Evolutionary conservation across 2,329 filamentous ascomycete species (phyloP), one percentile per base, ranked within the genome.

Genomic region (Penicillium italicum): DNA sequence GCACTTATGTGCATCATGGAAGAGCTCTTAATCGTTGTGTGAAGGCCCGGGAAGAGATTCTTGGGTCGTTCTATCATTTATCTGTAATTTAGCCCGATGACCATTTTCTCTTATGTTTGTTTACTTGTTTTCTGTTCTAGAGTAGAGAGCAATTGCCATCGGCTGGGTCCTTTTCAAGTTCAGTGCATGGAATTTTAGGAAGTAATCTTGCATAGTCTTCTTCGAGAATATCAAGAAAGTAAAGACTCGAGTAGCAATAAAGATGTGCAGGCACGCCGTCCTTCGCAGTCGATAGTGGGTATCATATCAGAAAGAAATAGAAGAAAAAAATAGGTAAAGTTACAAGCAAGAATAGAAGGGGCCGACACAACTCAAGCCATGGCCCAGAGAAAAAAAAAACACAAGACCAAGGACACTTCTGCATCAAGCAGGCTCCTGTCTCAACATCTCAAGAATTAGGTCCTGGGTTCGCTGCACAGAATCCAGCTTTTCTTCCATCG

Each of bases 401-500:
- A 22, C 28, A 22, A 42, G 8, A 22, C 10, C 18, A 16, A 43
- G 18, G 3, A 12, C n/a, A 18, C 14, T 33, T 11, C 12, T 47
- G 10, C 46, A 42, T 67, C 58, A 72, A 44, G 58, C 47, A 54
- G 68, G 67, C 41, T 70, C 69, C 60, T 74, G 72, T 58, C 70
- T 65, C 54, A 76, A 56, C 71, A 75, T 70, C 24, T 74, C 70
- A 41, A 76, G 56, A 51, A 76, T 76, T 68, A 75, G 69, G 36
- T 75, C 69, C 54, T 76, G 74, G 5, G 72, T 74, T 55, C 69
- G 62, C 58, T 76, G 73, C 44, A 76, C 63, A 18, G 71, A 61
- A 51, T 74, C 72, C 26, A 76, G 42, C 55, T 68, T 72, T 53
- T 74, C 68, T 46, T 74, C 68, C 6, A 75, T 57, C 2, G 62